Evolutionary conservation across 352 stramenopile genomes (phyloP), one percentile per base, ranked within the genome.

Genomic region (Pythium coloratum): DNA sequence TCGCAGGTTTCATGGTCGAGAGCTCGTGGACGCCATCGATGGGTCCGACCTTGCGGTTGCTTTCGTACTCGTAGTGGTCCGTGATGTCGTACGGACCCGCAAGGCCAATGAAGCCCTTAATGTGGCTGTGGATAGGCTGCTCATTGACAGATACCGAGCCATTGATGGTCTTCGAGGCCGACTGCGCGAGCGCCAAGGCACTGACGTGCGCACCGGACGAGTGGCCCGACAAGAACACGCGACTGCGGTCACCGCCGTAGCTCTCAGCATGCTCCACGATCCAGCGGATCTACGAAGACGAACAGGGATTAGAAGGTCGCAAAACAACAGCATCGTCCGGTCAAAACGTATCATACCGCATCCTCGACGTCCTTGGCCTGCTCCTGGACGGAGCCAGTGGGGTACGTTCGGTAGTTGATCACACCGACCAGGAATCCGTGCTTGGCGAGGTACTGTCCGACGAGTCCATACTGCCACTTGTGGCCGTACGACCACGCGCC

Each of bases 321-420:
- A 12, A 2, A 36, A 42, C 51, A 40, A 56, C 51, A 36, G 26
- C 51, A 49, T 42, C 24, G 10, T 36, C 14, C 8, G 32, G 24
- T 10, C 34, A 34, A 18, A 5, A 55, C 13, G 12, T 28, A 16
- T 55, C 40, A 18, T 18, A 93, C 83, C 62, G 83, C 81, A 18
- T 76, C 73, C 36, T 97, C 77, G 14, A 97, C 75, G 75, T 98
- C 92, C 44, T 95, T 57, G 28, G 96, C 77, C 89, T 98, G 98
- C 40, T 95, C 87, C 30, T 87, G 55, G 33, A 97, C 80, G 30
- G 83, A 82, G 2, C 82, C 89, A 12, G 77, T 80, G 1, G 94
- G 94, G 71, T 94, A 98, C 64, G 95, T 97, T 26, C 87, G 76
- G 68, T 98, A 97, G 75, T 97, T 92, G 38, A 95, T 83, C 26